These are phyloP conservation scores for Candida loeiensis DNA, from an alignment of 805 yeast genomes.

Conservation along the genomic window DNA sequence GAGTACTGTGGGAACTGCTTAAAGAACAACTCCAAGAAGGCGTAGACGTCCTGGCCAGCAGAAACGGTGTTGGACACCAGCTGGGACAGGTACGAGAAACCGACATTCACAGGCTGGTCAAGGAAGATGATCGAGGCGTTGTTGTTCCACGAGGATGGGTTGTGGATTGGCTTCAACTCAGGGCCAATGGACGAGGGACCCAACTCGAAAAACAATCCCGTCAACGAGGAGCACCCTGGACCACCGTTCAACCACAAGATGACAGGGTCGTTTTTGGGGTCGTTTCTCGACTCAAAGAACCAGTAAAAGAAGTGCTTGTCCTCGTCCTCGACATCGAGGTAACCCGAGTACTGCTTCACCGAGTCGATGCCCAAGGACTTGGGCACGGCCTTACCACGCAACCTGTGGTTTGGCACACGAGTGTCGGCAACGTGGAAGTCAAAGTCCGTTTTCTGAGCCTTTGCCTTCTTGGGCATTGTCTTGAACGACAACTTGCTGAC, in stretches of 20 bases:
- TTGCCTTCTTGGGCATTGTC: slow-evolving; percentile 43
- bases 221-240: slow-evolving; percentile 91
- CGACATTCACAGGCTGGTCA: slow-evolving; percentile 93
- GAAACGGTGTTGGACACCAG: slow-evolving; percentile 68
- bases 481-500: slow-evolving; percentile 46
- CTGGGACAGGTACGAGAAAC: slow-evolving; percentile 74
- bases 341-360: slow-evolving; percentile 82
- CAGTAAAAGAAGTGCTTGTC: slow-evolving; percentile 92
- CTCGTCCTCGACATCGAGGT: slow-evolving; percentile 73
- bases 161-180: slow-evolving; percentile 65
- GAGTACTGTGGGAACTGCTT: slow-evolving; percentile 73
- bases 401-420: slow-evolving; percentile 46
- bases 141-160: slow-evolving; percentile 87
- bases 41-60: slow-evolving; percentile 85
- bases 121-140: slow-evolving; percentile 88
- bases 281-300: slow-evolving; percentile 89
- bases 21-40: slow-evolving; percentile 80
- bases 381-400: slow-evolving; percentile 63
- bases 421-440: slow-evolving; percentile 39
- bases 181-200: slow-evolving; percentile 79
- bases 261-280: slow-evolving; percentile 82
- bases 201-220: slow-evolving; percentile 86
- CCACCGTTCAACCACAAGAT: slow-evolving; percentile 95
- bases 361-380: slow-evolving; percentile 70
- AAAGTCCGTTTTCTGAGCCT: slow-evolving; percentile 17